phyloP scores from a whole-genome alignment of 352 stramenopile genomes.

The Saprolegnia parasitica region DNA sequence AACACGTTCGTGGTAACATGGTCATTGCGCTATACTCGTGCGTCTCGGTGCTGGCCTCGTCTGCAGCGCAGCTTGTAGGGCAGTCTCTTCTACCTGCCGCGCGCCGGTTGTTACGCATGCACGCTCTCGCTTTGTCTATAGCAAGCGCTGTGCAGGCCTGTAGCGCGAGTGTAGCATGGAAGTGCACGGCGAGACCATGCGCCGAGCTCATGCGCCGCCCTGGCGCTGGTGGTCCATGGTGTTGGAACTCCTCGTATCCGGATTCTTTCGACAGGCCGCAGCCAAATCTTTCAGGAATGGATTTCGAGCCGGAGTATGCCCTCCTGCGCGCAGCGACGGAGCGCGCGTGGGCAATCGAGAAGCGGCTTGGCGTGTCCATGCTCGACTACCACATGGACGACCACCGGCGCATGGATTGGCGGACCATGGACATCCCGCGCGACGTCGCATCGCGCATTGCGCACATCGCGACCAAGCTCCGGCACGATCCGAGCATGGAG shows the following conservation, averaged over 20 bases:
- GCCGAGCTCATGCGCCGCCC: too few relatives aligned
- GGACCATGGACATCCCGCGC: slow-evolving; percentile 9
- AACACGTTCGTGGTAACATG: slow-evolving; percentile 22
- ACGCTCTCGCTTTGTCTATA: too few relatives aligned
- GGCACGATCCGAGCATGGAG: neutral
- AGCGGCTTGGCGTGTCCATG: slow-evolving; percentile 15
- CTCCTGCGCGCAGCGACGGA: slow-evolving; percentile 22
- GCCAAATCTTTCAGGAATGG: neutral
- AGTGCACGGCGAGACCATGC: too few relatives aligned
- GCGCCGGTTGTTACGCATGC: too few relatives aligned
- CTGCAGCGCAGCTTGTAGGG: too few relatives aligned
- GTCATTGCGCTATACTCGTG: slow-evolving; percentile 3
- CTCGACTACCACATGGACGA: neutral
- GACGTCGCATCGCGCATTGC: slow-evolving; percentile 20
- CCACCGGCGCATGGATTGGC: slow-evolving; percentile 1
- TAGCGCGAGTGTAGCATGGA: too few relatives aligned
- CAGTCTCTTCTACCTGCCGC: too few relatives aligned
- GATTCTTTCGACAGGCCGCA: neutral
- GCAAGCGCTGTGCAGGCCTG: too few relatives aligned
- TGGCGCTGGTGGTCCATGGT: too few relatives aligned
- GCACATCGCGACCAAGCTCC: slow-evolving; percentile 2
- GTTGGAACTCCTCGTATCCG: neutral
- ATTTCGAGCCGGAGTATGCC: slow-evolving; percentile 27
- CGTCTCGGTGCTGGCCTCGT: too few relatives aligned
- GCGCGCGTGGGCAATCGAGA: slow-evolving; percentile 27